A percentile compares a stretch with the other conserved stretches of the same genome.
phyloP scores from a whole-genome alignment of 2,329 filamentous ascomycete species.

The Colletotrichum graminicola region DNA sequence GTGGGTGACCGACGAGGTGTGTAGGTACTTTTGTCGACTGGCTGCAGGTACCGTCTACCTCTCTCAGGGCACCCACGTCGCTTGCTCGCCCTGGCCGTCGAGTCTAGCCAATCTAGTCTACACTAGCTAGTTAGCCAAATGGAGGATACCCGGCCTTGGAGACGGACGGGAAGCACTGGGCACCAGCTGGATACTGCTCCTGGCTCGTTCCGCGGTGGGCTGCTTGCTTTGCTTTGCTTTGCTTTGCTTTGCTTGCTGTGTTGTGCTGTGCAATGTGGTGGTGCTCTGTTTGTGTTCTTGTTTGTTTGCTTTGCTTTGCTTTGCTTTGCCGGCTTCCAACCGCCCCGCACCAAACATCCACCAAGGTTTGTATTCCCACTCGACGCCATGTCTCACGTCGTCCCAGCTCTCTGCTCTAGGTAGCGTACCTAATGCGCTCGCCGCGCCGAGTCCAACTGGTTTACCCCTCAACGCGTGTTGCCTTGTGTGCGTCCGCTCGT shows the following conservation, averaged over 20 bases:
- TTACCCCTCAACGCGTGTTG: neutral
- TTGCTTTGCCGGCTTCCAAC: neutral
- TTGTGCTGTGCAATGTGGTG: neutral
- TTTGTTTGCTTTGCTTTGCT: neutral
- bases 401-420: neutral
- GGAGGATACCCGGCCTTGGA: conserved; percentile 1
- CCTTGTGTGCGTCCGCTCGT: neutral
- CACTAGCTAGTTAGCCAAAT: neutral
- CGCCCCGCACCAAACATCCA: conserved; percentile 1
- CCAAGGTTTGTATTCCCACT: conserved; percentile 8
- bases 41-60: conserved; percentile 8
- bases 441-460: neutral
- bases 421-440: neutral
- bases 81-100: conserved; percentile 7
- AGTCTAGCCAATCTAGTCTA: neutral
- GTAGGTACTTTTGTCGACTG: conserved; percentile 6
- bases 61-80: conserved; percentile 11
- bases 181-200: conserved; percentile 5
- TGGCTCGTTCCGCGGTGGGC: neutral
- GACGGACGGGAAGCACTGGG: conserved; percentile 16
- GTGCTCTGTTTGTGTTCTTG: neutral
- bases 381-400: conserved; percentile 14
- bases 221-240: neutral
- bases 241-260: neutral
- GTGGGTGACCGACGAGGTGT: neutral